Conservation (phyloP, 345 rosid species). For the Anacardium occidentale region DNA sequence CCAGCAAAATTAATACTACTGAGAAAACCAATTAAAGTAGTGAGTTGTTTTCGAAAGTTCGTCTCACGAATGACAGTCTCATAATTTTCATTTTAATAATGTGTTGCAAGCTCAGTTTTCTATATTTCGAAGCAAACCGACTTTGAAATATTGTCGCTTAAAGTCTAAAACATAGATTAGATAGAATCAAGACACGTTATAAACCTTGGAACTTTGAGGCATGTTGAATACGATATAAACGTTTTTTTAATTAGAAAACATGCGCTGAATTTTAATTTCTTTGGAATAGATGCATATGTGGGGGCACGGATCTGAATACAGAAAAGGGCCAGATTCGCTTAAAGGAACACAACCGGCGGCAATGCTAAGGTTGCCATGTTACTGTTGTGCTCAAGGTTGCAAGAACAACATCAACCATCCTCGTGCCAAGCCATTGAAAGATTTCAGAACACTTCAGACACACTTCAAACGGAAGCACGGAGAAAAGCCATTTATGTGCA, state of each 20-base stretch:
- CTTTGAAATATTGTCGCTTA: too few relatives aligned
- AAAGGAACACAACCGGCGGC: conserved; percentile 81
- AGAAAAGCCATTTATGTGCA: conserved; percentile 62
- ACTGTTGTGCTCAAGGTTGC: conserved; percentile 74
- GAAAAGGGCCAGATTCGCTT: conserved; percentile 72
- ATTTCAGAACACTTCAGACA: conserved; percentile 75
- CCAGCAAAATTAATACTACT: neutral
- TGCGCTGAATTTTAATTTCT: neutral
- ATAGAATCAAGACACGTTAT: too few relatives aligned
- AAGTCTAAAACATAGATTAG: neutral
- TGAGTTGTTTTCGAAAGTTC: neutral
- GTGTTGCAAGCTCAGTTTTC: too few relatives aligned
- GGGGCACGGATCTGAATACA: conserved; percentile 83
- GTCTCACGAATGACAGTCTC: neutral
- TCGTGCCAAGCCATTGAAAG: conserved; percentile 71
- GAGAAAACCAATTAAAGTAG: neutral
- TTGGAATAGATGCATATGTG: conserved; percentile 79
- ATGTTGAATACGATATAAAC: neutral
- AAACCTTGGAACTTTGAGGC: neutral
- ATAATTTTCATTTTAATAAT: too few relatives aligned
- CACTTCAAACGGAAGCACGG: conserved; percentile 85
- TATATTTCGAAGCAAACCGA: too few relatives aligned
- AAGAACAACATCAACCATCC: conserved; percentile 89
- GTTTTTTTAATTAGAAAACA: neutral
- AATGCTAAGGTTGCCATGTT: conserved; percentile 76